Evolutionary conservation across 306 rosid species (phyloP), one percentile per base, ranked within the genome.

Genomic region (Myrica gale): DNA sequence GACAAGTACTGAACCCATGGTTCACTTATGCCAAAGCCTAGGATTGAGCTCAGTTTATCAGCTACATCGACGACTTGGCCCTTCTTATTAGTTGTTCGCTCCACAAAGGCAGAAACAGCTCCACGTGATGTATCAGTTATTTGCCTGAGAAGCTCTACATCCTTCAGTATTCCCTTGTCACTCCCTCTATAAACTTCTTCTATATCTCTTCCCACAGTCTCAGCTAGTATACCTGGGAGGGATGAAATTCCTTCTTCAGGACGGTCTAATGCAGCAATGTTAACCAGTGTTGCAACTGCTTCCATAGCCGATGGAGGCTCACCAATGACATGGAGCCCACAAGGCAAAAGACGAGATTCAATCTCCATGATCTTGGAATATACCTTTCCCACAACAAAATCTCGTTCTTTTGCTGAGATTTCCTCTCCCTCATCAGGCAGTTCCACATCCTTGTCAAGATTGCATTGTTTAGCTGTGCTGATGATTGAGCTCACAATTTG

Each of bases 241-340:
- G 98, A 83, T 26, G 84, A 77, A 83, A 96, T 92, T 15, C 79
- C 89, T 0, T 96, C 97, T 79, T 96, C 99, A 21, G 93, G 91
- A 80, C 99, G 99, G 82, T 92, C 86, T 23, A 92, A 93, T 9
- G 99, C 99, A 21, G 98, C 99, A 19, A 92, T 90, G 85, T 96
- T 96, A 69, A 96, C 99, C 74, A 96, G 87, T 19, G 99, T 96
- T 16, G 99, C 98, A 69, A 96, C 91, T 55, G 99, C 99, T 90
- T 96, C 98, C 89, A 96, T 73, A 78, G 99, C 99, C 5, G 99
- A 83, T 13, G 99, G 99, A 71, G 99, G 99, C 85, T 96, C 98
- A 37, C 99, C 99, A 60, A 96, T 92, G 80, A 96, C 80, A 79
- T 96, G 99, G 39, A 96, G 96, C 73, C 99, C 99, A 71, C 99